These are phyloP conservation scores for Metschnikowia matae DNA, from an alignment of 805 yeast genomes.

Conservation along the genomic window DNA sequence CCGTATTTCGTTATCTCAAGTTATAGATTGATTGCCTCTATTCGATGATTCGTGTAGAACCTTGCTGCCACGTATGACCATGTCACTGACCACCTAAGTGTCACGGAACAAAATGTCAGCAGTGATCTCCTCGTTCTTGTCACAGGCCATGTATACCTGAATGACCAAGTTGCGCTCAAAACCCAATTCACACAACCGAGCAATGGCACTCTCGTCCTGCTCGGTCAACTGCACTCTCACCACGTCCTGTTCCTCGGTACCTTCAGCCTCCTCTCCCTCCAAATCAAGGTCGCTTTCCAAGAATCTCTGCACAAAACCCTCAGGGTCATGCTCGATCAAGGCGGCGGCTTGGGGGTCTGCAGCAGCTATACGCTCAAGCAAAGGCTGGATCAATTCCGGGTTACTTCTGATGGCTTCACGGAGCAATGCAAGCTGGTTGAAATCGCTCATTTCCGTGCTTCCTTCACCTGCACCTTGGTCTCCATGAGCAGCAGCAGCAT, in stretches of 20 bases:
- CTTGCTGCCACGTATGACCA: not conserved
- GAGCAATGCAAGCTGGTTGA: constrained; percentile 49
- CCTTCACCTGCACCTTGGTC: constrained; percentile 23
- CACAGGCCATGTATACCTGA: constrained; percentile 96
- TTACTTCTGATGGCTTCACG: constrained; percentile 77
- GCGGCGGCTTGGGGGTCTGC: constrained; percentile 83
- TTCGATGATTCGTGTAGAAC: not conserved
- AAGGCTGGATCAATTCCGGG: constrained; percentile 83
- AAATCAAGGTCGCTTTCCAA: constrained; percentile 52
- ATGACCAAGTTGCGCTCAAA: constrained; percentile 83
- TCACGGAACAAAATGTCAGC: constrained; percentile 80
- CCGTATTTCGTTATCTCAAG: no score
- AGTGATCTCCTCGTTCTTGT: constrained; percentile 93
- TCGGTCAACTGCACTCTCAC: constrained; percentile 62
- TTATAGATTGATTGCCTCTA: not conserved
- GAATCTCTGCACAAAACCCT: constrained; percentile 72
- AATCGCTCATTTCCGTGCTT: constrained; percentile 38
- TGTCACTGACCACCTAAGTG: constrained; percentile 15
- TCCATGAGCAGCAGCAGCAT: constrained; percentile 40
- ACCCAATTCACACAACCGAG: constrained; percentile 86
- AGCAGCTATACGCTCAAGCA: constrained; percentile 76
- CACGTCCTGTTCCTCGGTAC: constrained; percentile 25
- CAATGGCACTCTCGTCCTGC: constrained; percentile 86
- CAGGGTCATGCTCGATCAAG: constrained; percentile 82
- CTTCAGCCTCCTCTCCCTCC: constrained; percentile 36